Evolutionary conservation across 495 filamentous ascomycete species (phyloP).

Genomic region (Trichoderma virens): DNA sequence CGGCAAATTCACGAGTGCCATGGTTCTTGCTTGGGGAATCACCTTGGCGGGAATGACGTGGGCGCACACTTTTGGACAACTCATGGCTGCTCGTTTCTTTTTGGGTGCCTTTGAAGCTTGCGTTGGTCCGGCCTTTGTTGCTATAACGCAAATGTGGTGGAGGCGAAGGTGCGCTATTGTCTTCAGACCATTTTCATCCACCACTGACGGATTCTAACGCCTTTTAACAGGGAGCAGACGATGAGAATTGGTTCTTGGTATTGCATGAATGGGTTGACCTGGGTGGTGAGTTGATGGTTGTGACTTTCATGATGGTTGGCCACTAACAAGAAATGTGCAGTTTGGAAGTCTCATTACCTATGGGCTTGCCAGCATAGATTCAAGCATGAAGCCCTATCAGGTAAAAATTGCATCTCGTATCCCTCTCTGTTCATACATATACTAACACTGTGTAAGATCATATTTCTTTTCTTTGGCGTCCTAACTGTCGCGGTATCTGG

Average conservation of each 20-base stretch:
- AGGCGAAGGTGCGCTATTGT: constrained; percentile 31
- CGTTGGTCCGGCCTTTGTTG: constrained; percentile 41
- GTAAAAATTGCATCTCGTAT: constrained; percentile 30
- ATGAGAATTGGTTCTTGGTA: constrained; percentile 44
- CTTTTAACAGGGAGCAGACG: constrained; percentile 24
- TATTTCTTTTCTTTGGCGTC: constrained; percentile 48
- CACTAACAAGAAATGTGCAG: background rate
- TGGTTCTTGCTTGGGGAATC: constrained; percentile 34
- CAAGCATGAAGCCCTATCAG: constrained; percentile 36
- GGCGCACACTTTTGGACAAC: constrained; percentile 34
- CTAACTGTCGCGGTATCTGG: constrained; percentile 36
- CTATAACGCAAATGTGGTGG: constrained; percentile 52
- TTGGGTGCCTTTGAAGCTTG: constrained; percentile 36
- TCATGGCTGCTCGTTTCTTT: constrained; percentile 36
- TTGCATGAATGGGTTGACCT: constrained; percentile 44
- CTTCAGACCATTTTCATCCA: too few relatives aligned
- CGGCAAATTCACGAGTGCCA: constrained; percentile 34
- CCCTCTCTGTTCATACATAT: constrained; percentile 4
- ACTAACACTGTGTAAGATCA: constrained; percentile 52
- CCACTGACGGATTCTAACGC: background rate
- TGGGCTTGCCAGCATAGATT: background rate
- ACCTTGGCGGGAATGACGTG: constrained; percentile 32
- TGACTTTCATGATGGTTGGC: background rate
- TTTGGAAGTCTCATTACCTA: constrained; percentile 10
- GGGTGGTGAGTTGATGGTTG: constrained; percentile 18